phyloP scores from a whole-genome alignment of 2,329 filamentous ascomycete species.

The Coniochaeta prunicola region DNA sequence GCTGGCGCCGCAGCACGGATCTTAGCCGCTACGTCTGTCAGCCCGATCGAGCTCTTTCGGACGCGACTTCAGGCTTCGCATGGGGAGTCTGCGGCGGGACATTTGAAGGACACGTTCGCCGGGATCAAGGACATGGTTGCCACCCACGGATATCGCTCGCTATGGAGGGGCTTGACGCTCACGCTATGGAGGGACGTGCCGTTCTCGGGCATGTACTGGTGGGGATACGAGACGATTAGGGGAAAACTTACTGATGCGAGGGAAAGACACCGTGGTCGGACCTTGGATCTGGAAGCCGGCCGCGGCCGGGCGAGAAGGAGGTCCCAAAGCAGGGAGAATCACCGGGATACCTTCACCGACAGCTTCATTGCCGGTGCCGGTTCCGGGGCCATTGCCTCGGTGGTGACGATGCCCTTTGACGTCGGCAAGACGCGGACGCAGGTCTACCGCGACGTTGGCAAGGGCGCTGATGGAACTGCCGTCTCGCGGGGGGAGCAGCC shows the following conservation, averaged over 20 bases:
- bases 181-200: conserved; percentile 96
- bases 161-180: conserved; percentile 86
- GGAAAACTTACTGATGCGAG: conserved; percentile 63
- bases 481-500: conserved; percentile 58
- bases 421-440: conserved; percentile 96
- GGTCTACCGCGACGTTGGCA: conserved; percentile 56
- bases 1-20: conserved; percentile 74
- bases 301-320: conserved; percentile 38
- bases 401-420: conserved; percentile 91
- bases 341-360: conserved; percentile 73
- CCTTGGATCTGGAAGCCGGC: conserved; percentile 25
- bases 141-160: conserved; percentile 65
- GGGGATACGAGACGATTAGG: conserved; percentile 85
- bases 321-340: conserved; percentile 61
- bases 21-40: conserved; percentile 74
- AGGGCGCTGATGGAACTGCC: conserved; percentile 23
- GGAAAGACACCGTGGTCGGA: conserved; percentile 38
- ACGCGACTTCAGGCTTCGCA: conserved; percentile 82
- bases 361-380: conserved; percentile 81
- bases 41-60: conserved; percentile 88
- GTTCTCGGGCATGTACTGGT: conserved; percentile 97
- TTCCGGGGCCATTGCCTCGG: conserved; percentile 77
- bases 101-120: conserved; percentile 71
- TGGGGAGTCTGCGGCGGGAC: conserved; percentile 50
- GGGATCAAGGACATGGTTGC: conserved; percentile 75